Evolutionary conservation across 1,284 basidiomycete species (phyloP).

Genomic region (Leccinum subrobustum): DNA sequence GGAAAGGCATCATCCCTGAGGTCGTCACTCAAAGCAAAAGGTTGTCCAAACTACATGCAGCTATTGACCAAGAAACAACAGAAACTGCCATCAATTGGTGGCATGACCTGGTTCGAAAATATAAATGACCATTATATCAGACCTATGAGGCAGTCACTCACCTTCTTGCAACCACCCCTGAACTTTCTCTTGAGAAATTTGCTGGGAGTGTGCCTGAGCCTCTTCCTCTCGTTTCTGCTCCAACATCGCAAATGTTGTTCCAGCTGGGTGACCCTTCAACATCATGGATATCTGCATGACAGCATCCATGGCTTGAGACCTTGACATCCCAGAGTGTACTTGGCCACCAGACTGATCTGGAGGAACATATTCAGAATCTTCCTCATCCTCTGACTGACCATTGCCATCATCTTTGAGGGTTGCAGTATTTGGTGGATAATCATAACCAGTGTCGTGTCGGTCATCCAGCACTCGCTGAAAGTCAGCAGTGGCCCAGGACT

Average conservation of each 20-base stretch:
- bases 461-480: not conserved
- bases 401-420: not conserved
- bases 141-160: too few species aligned
- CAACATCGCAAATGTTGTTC: not conserved
- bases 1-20: too few species aligned
- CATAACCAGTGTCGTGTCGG: not conserved
- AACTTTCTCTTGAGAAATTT: not conserved
- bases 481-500: not conserved
- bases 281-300: not conserved
- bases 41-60: too few species aligned
- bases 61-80: too few species aligned
- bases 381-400: not conserved
- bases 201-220: not conserved
- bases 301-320: not conserved
- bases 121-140: too few species aligned
- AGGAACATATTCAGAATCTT: too few species aligned
- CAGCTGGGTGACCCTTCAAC: not conserved
- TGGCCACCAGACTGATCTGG: not conserved
- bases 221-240: not conserved
- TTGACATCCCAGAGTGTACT: not conserved
- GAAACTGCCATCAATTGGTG: too few species aligned
- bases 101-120: too few species aligned
- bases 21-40: too few species aligned
- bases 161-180: not conserved
- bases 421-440: not conserved